Percentiles rank a stretch among this genome's conserved stretches.
These are phyloP conservation scores for Aphanomyces stellatus DNA, from an alignment of 352 stramenopile genomes.

Conservation along the genomic window DNA sequence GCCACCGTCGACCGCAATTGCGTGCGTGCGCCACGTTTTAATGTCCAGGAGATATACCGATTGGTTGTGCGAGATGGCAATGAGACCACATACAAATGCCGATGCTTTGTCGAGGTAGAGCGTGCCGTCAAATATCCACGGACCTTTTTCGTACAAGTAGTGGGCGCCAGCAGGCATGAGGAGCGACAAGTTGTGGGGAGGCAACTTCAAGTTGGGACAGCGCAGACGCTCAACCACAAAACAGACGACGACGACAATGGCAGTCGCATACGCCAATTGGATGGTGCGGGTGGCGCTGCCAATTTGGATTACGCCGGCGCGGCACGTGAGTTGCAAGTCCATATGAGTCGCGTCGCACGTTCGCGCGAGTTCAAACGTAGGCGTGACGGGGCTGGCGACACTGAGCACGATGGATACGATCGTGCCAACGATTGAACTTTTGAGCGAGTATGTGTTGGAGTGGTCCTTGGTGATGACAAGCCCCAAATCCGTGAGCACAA, in stretches of 20 bases:
- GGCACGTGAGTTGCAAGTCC: conserved; percentile 2
- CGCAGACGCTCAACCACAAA: not conserved
- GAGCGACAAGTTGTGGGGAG: not conserved
- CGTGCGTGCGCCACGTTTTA: conserved; percentile 1
- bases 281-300: not conserved
- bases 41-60: not conserved
- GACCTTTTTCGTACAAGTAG: not conserved
- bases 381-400: not conserved
- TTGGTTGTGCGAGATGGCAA: not conserved
- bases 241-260: not conserved
- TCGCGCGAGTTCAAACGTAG: not conserved
- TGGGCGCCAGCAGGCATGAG: not conserved
- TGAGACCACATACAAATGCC: not conserved
- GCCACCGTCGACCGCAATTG: not conserved
- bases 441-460: not conserved
- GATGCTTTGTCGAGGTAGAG: conserved; percentile 14
- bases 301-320: not conserved
- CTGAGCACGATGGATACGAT: not conserved
- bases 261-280: not conserved
- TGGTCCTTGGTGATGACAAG: not conserved
- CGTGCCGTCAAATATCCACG: not conserved
- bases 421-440: not conserved
- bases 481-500: not conserved
- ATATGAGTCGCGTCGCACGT: not conserved
- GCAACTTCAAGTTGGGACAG: not conserved